Evolutionary conservation across 495 filamentous ascomycete genomes (phyloP).

Genomic region (Tuber calosporum): DNA sequence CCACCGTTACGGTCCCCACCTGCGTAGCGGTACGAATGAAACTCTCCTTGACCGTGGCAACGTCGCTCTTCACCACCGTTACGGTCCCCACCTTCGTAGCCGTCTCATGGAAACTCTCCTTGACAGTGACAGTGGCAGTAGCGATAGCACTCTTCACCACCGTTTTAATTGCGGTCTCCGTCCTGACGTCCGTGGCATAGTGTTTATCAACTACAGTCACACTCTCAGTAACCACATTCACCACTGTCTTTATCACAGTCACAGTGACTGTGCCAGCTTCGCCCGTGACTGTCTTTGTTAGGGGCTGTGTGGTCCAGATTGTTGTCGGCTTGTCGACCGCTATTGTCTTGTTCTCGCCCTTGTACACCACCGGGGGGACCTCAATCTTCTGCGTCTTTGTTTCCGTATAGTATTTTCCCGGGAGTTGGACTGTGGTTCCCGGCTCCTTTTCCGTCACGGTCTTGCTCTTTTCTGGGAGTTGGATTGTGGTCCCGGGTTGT

Average conservation of each 20-base stretch:
- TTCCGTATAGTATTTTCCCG: not conserved
- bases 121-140: conserved; percentile 11
- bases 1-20: conserved; percentile 1
- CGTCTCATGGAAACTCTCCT: conserved; percentile 7
- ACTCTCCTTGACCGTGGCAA: conserved; percentile 6
- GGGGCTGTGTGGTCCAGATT: not conserved
- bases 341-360: not conserved
- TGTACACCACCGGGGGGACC: not conserved
- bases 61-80: conserved; percentile 7
- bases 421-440: not conserved
- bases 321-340: not conserved
- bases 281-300: not conserved
- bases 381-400: not conserved
- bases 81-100: conserved; percentile 9
- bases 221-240: not conserved
- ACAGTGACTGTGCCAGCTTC: not conserved
- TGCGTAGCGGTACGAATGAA: conserved; percentile 13
- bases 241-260: not conserved
- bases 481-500: not conserved
- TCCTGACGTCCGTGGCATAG: not conserved
- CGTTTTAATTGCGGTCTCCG: conserved; percentile 8
- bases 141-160: conserved; percentile 9
- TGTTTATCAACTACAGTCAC: not conserved
- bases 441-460: not conserved
- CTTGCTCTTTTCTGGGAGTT: not conserved